Base-by-base conservation (phyloP, 768 basidiomycete genomes). In the Astraeus odoratus region DNA sequence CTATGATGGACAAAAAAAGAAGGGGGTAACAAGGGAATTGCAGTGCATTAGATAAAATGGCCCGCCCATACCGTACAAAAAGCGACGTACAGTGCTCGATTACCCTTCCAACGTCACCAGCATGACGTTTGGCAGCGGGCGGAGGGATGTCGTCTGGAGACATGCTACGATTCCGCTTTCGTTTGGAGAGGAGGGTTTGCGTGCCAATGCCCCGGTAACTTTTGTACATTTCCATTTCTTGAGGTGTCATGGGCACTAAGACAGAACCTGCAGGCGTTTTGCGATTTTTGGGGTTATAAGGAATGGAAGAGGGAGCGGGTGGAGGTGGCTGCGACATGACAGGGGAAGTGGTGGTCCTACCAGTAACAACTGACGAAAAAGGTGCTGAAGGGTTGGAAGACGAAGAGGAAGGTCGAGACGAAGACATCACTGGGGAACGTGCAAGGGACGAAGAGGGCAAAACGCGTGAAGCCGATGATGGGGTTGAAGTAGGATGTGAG, bases 81-180 rank as follows among this genome's bases (percentile, higher is more conserved):
- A 29, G 39, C 43, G n/a, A 75, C 83, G 57, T 56, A 83, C 89
- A 92, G 60, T 92, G 90, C 30, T 83, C 66, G 15, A 85, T 77
- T 29, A 92, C 85, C 38, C 81, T 76, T 1, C 74, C 79, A 1
- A 82, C 78, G 57, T 90, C 86, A n/a, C 82, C 77, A 4, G 72
- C 73, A 36, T 75, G 69, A 52, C 77, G 79, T 53, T 80, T 77
- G 16, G 56, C 50, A 4, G 74, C 69, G 0, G 67, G 71, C 13
- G 63, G 54, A 19, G 68, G 69, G 25, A 56, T 50, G n/a, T 68
- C 68, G 25, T 75, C 66, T 53, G 59, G 52, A 45, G 67, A 65
- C 39, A 56, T 56, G 33, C 64, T 66, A 51, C 63, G 55, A 16
- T 64, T 70, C 40, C 78, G 71, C 66, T 77, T 80, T 34, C 78